phyloP scores from a whole-genome alignment of 805 yeast genomes.

The Starmerella etchellsii region DNA sequence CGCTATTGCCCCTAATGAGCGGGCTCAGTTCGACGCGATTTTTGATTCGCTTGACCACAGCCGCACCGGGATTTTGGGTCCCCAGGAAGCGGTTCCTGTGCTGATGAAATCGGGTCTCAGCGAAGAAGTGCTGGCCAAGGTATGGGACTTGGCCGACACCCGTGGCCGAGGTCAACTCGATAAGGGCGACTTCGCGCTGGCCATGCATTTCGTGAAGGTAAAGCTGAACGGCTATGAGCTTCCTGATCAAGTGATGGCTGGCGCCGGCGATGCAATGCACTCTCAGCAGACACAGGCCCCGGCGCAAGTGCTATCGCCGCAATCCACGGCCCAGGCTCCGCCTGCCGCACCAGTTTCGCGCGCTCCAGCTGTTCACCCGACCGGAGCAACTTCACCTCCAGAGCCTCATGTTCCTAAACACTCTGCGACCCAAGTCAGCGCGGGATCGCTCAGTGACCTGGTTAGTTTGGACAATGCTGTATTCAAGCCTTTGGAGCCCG shows the following conservation, averaged over 20 bases:
- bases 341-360: neutral
- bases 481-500: conserved; percentile 19
- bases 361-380: neutral
- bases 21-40: conserved; percentile 63
- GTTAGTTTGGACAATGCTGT: conserved; percentile 21
- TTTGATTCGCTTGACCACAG: conserved; percentile 66
- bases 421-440: neutral
- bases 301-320: too few relatives aligned
- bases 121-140: conserved; percentile 71
- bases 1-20: conserved; percentile 49
- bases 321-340: neutral
- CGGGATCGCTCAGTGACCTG: conserved; percentile 24
- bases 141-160: conserved; percentile 92
- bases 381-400: neutral
- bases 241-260: conserved; percentile 39
- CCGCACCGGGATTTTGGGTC: conserved; percentile 48
- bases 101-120: conserved; percentile 75
- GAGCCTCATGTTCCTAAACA: conserved; percentile 1
- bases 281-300: neutral
- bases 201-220: conserved; percentile 84
- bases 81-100: conserved; percentile 76
- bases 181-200: conserved; percentile 75
- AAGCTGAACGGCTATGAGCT: conserved; percentile 62
- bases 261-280: conserved; percentile 6
- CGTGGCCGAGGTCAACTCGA: conserved; percentile 74